Evolutionary conservation across 345 rosid genomes (phyloP), one percentile per base, ranked within the genome.

Genomic region (Microthlaspi erraticum): DNA sequence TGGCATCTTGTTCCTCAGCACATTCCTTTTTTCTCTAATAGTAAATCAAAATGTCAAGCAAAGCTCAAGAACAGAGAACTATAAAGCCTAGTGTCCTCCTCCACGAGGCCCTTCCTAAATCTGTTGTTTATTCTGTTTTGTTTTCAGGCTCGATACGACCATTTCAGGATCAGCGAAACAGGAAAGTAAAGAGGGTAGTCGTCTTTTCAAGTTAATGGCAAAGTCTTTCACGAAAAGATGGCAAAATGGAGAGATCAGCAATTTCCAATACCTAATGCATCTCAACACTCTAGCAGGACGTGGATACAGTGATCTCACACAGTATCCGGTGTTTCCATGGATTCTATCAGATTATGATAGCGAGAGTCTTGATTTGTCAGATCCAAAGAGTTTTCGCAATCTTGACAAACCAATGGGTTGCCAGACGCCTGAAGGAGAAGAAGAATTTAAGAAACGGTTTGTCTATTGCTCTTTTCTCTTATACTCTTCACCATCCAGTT

Each of bases 231-330:
- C 97, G 13, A 93, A 87, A 78, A 87, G 98, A 73, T 93, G 98
- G 98, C 97, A 93, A 75, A 93, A 83, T 81, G 98, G 98, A 77
- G 98, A 93, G 79, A 93, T 88, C 61, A 93, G 93, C 84, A 93
- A 93, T 81, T 93, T 93, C 73, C 97, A 93, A 68, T 93, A 93
- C 81, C 83, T 93, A 63, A 93, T 93, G 97, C 97, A 93, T 83
- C 93, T 93, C 67, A 93, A 93, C 80, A 93, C 98, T 42, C 76
- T 93, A 76, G 97, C 97, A 26, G 98, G 98, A 42, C 92, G 98
- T 39, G 97, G 98, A 77, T 93, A 93, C 78, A 90, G 89, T 82
- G 97, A 93, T 73, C 91, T 93, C 49, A 93, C 98, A 7, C 98
- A 93, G 64, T 93, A 93, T 81, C 98, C 98, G 23, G 92, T 93